Base-by-base conservation (phyloP, 108 stramenopile species). In the Nitzschia putrida region DNA sequence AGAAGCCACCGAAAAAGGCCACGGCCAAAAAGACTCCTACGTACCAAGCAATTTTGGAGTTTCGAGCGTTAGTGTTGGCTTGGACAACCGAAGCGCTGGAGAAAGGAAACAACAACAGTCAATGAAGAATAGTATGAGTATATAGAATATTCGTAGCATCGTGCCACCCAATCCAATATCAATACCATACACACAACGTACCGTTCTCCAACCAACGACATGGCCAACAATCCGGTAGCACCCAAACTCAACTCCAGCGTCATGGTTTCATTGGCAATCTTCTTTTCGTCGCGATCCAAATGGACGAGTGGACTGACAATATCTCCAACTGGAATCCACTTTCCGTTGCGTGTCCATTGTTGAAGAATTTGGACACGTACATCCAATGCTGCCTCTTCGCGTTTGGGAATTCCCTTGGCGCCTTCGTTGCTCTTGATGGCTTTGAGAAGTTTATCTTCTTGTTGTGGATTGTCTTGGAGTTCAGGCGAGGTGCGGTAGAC, bases 11-110 rank as follows among this genome's bases (percentile, higher is more conserved):
- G 55, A 90, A 85, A 71, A 94, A 89, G 9, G 76, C 59, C 22
- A 94, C 64, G 14, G 83, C 77, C 21, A 87, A 79, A 57, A 84
- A 64, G 8, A 91, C 82, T 18, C 82, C 74, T 2, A 76, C 65
- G 71, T 83, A 94, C 63, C 75, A 84, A 64, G 73, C 58, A 57
- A 90, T 73, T 26, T 74, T 68, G 7, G 86, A 86, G 61, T 79
- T 82, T 29, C 86, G 77, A 24, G 89, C 88, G 10, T 88, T 80
- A 45, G 82, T 88, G 38, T 75, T 85, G 5, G 92, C 92, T 74
- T 94, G 92, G 23, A 89, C 92, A 14, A 94, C 88, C 24, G 92
- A 86, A 60, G 87, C 82, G 7, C 88, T 88, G 68, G 16, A 39
- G 47, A 8, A 23, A 74, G 56, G 59, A 37, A 54, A 38, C 9